phyloP scores from a whole-genome alignment of 2,329 filamentous ascomycete genomes.

The Teratosphaeria destructans region DNA sequence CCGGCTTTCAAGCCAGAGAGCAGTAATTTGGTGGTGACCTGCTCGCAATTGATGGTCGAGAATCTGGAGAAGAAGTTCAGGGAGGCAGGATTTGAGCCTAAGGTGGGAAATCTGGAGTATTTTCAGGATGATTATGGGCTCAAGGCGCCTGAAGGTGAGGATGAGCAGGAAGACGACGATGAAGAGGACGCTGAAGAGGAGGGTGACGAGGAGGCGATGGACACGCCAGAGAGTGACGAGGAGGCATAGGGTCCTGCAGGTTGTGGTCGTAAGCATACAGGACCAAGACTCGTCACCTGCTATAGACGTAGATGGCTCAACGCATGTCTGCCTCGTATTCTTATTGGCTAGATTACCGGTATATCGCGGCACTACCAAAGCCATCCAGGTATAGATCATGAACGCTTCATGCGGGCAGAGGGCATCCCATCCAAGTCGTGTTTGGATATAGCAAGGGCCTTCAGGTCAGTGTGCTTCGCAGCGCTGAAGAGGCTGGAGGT shows the following conservation, averaged over 20 bases:
- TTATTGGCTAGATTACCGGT: background rate
- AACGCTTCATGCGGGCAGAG: background rate
- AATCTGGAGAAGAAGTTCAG: constrained; percentile 67
- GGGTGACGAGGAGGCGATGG: constrained; percentile 10
- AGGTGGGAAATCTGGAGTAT: constrained; percentile 61
- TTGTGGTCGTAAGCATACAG: background rate
- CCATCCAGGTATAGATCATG: background rate
- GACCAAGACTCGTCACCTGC: background rate
- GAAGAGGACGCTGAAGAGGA: constrained; percentile 46
- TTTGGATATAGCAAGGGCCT: no score
- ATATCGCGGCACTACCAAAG: background rate
- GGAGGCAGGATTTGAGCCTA: constrained; percentile 65
- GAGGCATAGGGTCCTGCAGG: background rate
- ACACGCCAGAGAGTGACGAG: constrained; percentile 2
- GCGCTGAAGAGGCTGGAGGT: no score
- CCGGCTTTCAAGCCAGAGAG: constrained; percentile 70
- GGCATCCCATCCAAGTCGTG: no score
- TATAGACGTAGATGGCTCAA: background rate
- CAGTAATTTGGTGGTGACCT: constrained; percentile 81
- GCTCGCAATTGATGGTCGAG: constrained; percentile 74
- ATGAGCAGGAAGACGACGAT: constrained; percentile 48
- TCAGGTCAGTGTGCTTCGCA: no score
- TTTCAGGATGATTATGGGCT: constrained; percentile 90
- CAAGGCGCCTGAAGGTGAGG: constrained; percentile 50
- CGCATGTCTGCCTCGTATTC: background rate